phyloP scores from a whole-genome alignment of 2,329 filamentous ascomycete species.

The Aureobasidium sp. region DNA sequence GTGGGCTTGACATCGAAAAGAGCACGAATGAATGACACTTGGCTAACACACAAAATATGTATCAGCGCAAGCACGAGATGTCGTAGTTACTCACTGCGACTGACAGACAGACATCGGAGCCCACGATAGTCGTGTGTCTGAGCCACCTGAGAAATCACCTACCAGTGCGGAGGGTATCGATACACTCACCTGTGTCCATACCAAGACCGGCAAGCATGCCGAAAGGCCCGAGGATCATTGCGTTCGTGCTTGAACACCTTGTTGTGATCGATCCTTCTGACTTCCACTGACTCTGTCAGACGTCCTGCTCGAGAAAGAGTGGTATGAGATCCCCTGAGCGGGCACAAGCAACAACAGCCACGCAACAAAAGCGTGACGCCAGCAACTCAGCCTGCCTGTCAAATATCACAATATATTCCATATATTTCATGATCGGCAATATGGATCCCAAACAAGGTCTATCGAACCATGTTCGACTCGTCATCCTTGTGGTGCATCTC shows the following conservation, averaged over 20 bases:
- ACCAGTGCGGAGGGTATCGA: too few relatives aligned
- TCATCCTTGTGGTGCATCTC: slow-evolving; percentile 5
- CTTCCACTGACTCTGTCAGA: too few relatives aligned
- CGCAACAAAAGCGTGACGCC: neutral
- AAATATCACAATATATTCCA: neutral
- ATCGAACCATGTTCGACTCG: neutral
- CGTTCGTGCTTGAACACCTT: too few relatives aligned
- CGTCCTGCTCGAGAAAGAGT: too few relatives aligned
- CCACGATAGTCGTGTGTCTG: neutral
- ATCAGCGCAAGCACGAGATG: neutral
- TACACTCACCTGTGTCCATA: too few relatives aligned
- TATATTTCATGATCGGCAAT: too few relatives aligned
- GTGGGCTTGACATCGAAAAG: neutral
- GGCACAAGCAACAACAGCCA: neutral
- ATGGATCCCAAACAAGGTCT: too few relatives aligned
- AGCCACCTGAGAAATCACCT: neutral
- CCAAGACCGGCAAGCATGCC: too few relatives aligned
- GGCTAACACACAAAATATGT: neutral
- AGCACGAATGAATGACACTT: neutral
- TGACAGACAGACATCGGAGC: neutral
- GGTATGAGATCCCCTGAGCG: neutral
- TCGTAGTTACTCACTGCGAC: neutral
- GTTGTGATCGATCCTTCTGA: too few relatives aligned
- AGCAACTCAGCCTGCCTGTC: neutral
- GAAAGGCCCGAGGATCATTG: too few relatives aligned